A percentile compares a stretch with the other conserved stretches of the same genome.
Conservation (phyloP, 257 asterid genomes). For the Ophiorrhiza pumila region DNA sequence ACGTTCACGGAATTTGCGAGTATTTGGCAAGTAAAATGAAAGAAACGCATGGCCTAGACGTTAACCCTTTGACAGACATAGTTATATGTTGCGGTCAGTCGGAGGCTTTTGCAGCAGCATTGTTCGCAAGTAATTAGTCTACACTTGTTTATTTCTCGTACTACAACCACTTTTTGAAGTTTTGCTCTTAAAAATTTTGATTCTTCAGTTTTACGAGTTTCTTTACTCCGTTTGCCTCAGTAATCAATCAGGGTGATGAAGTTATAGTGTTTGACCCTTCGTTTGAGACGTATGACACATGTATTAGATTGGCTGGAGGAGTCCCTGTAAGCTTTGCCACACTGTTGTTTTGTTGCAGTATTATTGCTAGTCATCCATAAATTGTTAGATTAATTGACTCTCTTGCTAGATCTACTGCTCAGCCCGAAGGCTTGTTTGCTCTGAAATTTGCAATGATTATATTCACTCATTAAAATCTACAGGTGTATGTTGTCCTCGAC, state of each 20-base stretch:
- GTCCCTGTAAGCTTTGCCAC: conserved; percentile 56
- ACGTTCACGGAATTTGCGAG: conserved; percentile 79
- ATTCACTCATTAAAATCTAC: conserved; percentile 19
- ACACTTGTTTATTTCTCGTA: conserved; percentile 1
- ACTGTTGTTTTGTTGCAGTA: background rate
- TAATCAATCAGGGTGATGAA: conserved; percentile 77
- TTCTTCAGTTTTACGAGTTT: conserved; percentile 2
- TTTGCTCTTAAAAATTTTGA: too few species aligned
- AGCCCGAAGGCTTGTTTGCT: background rate
- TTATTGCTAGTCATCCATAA: background rate
- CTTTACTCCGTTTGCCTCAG: conserved; percentile 31
- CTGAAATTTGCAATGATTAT: conserved; percentile 5
- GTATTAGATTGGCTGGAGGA: conserved; percentile 90
- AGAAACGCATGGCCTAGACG: conserved; percentile 53
- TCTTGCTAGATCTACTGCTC: background rate
- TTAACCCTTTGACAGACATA: conserved; percentile 65
- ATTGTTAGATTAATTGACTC: background rate
- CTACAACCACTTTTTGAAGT: too few species aligned
- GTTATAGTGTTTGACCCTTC: conserved; percentile 82
- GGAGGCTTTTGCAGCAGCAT: conserved; percentile 84
- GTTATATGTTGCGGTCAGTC: conserved; percentile 90
- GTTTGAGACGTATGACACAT: conserved; percentile 75
- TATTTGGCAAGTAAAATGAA: conserved; percentile 53
- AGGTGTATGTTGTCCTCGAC: conserved; percentile 84
- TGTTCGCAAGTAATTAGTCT: conserved; percentile 59